Base-by-base conservation (phyloP, 2,329 filamentous ascomycete genomes). In the Stagonosporopsis chrysanthemi region DNA sequence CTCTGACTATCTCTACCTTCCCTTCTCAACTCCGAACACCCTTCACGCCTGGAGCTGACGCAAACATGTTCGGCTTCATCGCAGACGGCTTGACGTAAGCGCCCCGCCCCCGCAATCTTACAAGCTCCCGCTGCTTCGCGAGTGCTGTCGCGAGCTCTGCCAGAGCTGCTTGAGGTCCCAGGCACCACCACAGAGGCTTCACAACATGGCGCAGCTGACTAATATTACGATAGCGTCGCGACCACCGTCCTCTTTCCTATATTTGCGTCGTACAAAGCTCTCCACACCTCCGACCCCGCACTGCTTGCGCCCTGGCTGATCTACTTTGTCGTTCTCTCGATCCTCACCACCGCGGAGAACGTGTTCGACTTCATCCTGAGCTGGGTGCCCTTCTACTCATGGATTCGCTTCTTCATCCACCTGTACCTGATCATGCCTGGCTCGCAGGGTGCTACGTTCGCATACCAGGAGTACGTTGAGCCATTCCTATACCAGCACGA, bases 261-360 rank as follows among this genome's bases (percentile, higher is more conserved):
- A 63, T 98, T 97, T 80, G 93, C 94, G 66, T 97, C 94, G 63
- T 98, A 97, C 85, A 98, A 98, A 83, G 94, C 95, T 45, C 89
- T 99, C 73, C 94, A 95, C 80, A 93, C 92, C 15, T 90, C 90
- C 49, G 91, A 97, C 77, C 92, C 93, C 2, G 89, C 91, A 35
- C 88, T 96, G 74, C 84, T 97, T 58, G 91, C 91, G 63, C 94
- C 94, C 88, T 99, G 95, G 95, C 86, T 98, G 65, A 98, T 98
- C 90, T 99, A 98, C 84, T 99, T 94, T 90, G 92, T 97, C 59
- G 92, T 97, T 23, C 86, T 97, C 64, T 90, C 91, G 60, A 89
- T 91, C 75, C 86, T 88, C 68, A 83, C 93, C 54, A 85, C 95
- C 60, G 86, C 88, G 77, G 95, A 98, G 80, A 93, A 90, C 43